A percentile compares a stretch with the other conserved stretches of the same genome.
phyloP scores from a whole-genome alignment of 495 filamentous ascomycete genomes.

The Neurospora discreta region DNA sequence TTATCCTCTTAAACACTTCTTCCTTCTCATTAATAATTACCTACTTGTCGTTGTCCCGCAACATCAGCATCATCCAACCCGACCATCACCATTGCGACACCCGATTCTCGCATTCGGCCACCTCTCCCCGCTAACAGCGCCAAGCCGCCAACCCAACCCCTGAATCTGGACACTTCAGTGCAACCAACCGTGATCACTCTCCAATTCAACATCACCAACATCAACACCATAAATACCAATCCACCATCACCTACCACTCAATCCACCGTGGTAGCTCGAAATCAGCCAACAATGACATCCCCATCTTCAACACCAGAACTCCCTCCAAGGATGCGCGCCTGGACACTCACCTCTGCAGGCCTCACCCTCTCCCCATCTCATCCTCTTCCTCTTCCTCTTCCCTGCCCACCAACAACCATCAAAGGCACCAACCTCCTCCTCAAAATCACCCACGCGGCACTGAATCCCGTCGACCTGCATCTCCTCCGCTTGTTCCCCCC shows the following conservation, averaged over 20 bases:
- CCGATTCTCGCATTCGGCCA: neutral
- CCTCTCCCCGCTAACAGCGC: neutral
- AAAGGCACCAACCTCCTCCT: constrained; percentile 21
- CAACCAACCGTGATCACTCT: neutral
- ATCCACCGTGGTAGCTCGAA: neutral
- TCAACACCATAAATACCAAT: neutral
- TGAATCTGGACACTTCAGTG: neutral
- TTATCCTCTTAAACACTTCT: neutral
- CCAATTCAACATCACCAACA: neutral
- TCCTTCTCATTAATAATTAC: neutral
- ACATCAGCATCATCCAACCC: neutral
- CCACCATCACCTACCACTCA: neutral
- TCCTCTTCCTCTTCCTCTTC: no score
- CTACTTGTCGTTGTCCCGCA: no score
- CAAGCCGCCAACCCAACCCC: neutral
- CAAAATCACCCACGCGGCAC: constrained; percentile 26
- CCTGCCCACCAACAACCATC: neutral
- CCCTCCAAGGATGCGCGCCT: neutral
- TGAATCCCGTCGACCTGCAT: constrained; percentile 32
- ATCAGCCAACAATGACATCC: neutral
- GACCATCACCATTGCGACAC: neutral
- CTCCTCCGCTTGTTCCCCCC: constrained; percentile 21
- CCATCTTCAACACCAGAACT: neutral
- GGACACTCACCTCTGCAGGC: neutral
- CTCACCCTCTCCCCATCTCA: neutral